Conservation (phyloP, 2,329 filamentous ascomycete species). For the Magnaporthiopsis incrustans region DNA sequence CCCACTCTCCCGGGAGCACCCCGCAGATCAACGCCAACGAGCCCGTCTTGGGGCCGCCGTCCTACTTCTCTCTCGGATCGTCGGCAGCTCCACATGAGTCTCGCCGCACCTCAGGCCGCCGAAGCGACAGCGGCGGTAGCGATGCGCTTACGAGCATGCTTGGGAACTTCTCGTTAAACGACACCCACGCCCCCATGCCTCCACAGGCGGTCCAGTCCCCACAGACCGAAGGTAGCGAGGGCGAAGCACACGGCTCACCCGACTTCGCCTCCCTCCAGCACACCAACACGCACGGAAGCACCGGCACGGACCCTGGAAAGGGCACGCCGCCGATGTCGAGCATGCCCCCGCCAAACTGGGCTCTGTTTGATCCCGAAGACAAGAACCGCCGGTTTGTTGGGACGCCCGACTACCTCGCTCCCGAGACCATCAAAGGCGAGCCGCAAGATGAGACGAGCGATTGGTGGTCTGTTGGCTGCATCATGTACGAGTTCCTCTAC, state of each 20-base stretch:
- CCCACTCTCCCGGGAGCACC: conserved; percentile 74
- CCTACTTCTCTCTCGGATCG: conserved; percentile 76
- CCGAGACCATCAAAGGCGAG: conserved; percentile 90
- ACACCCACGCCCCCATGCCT: conserved; percentile 36
- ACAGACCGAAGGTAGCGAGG: conserved; percentile 68
- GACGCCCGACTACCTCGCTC: conserved; percentile 92
- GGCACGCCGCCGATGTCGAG: conserved; percentile 55
- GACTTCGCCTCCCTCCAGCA: conserved; percentile 62
- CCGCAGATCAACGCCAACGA: conserved; percentile 80
- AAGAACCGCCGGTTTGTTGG: conserved; percentile 90
- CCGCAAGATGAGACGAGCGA: conserved; percentile 97
- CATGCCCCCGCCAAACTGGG: conserved; percentile 85
- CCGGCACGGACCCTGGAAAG: conserved; percentile 36
- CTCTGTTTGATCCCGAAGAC: conserved; percentile 91
- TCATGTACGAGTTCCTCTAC: conserved; percentile 92
- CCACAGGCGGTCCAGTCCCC: conserved; percentile 45
- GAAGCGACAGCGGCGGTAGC: conserved; percentile 88
- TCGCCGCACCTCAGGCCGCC: conserved; percentile 66
- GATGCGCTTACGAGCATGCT: conserved; percentile 80
- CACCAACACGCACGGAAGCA: conserved; percentile 10
- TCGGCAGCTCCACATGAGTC: conserved; percentile 41
- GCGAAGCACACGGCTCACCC: conserved; percentile 61
- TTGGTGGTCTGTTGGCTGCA: conserved; percentile 99
- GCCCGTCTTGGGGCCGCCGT: conserved; percentile 65
- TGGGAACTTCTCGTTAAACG: conserved; percentile 66